These are phyloP conservation scores for Wickerhamiella australiensis DNA, from an alignment of 805 yeast species.

Conservation along the genomic window DNA sequence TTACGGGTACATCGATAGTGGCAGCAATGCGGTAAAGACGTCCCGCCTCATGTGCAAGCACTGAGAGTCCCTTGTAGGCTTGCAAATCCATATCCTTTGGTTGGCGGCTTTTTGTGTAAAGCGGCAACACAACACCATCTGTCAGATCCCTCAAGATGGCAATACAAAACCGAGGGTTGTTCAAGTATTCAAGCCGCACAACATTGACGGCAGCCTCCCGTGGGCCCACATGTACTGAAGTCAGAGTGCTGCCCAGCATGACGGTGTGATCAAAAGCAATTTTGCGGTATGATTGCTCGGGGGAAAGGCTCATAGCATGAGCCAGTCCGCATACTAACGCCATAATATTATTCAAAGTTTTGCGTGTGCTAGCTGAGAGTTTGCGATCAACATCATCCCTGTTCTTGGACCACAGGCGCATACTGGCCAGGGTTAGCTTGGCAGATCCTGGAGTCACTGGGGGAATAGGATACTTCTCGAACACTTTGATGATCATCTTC, in stretches of 20 bases:
- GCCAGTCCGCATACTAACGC: neutral
- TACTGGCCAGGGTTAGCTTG: neutral
- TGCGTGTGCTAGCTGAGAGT: neutral
- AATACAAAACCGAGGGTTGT: neutral
- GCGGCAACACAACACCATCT: neutral
- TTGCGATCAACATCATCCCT: neutral
- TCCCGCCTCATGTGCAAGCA: neutral
- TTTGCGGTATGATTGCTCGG: neutral
- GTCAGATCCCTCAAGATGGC: neutral
- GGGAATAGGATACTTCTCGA: neutral
- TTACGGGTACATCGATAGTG: neutral
- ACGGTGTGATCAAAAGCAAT: neutral
- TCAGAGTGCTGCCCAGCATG: neutral
- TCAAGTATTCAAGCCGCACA: neutral
- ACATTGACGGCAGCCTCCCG: neutral
- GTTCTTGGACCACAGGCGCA: neutral
- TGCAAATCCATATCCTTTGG: neutral
- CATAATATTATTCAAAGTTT: constrained; percentile 3
- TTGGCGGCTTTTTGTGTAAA: no score
- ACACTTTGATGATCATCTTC: neutral
- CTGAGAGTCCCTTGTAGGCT: neutral
- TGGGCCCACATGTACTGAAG: neutral
- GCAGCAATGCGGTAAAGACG: neutral
- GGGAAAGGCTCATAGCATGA: neutral
- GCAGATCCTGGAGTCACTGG: neutral